Percentiles rank a stretch among this genome's conserved stretches.
Evolutionary conservation across 2,329 filamentous ascomycete species (phyloP).

Genomic region (Venturia nashicola): DNA sequence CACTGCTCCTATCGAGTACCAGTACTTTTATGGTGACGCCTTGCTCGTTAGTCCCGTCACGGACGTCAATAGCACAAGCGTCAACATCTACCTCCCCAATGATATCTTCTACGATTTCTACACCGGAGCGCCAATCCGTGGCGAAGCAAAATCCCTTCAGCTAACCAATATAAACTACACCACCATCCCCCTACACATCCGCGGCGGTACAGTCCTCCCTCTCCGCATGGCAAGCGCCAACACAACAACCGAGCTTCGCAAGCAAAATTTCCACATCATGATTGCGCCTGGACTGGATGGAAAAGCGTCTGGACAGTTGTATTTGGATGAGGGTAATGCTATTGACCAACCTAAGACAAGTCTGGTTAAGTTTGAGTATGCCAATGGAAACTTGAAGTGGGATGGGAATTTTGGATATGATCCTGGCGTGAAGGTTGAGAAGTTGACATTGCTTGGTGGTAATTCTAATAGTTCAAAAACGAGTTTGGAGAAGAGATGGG

Average conservation of each 20-base stretch:
- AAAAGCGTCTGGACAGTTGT: slow-evolving; percentile 54
- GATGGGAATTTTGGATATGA: slow-evolving; percentile 43
- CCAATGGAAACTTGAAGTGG: slow-evolving; percentile 37
- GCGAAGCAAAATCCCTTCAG: slow-evolving; percentile 32
- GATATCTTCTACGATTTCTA: slow-evolving; percentile 51
- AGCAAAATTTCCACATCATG: slow-evolving; percentile 57
- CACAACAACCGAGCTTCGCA: slow-evolving; percentile 51
- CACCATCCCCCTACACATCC: slow-evolving; percentile 54
- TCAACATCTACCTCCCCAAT: slow-evolving; percentile 43
- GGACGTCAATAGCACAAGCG: slow-evolving; percentile 37
- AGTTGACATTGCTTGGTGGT: slow-evolving; percentile 40
- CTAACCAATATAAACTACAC: slow-evolving; percentile 34
- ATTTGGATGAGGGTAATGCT: slow-evolving; percentile 66
- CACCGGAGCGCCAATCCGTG: slow-evolving; percentile 35
- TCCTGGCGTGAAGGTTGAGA: slow-evolving; percentile 27
- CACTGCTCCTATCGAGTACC: slow-evolving; percentile 39
- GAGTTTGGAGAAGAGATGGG: not conserved
- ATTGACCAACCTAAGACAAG: slow-evolving; percentile 46
- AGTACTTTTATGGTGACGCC: slow-evolving; percentile 48
- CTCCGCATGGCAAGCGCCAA: slow-evolving; percentile 42
- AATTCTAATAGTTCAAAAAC: not conserved
- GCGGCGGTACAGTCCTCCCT: slow-evolving; percentile 53
- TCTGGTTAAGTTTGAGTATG: slow-evolving; percentile 48
- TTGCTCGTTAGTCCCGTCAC: slow-evolving; percentile 46
- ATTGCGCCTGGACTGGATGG: slow-evolving; percentile 53